Evolutionary conservation across 1,139 yeast genomes (phyloP), one percentile per base, ranked within the genome.

Genomic region (Taphrina wiesneri): DNA sequence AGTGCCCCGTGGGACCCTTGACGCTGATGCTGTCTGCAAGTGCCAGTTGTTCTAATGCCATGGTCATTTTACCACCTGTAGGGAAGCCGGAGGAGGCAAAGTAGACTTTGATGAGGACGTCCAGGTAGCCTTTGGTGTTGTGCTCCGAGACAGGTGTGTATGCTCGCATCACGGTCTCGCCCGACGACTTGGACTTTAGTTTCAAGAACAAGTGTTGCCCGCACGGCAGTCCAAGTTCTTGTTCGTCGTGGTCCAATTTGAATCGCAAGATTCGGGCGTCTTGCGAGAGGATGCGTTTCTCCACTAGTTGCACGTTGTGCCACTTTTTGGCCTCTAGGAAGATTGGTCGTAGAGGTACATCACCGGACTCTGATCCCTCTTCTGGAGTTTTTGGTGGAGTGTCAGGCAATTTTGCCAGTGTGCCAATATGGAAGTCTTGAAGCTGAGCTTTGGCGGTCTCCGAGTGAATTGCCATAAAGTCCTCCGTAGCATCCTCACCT

Each of bases 1-100:
- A 84, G 70, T 83, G 83, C 3, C 87, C 87, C 72, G 82, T 80
- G 56, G 87, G 87, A 13, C 87, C 87, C 73, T 84, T 81, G 36
- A 75, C 70, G 52, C 76, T 77, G n/a, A 77, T 67, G n/a, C 25
- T 15, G 13, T 72, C 71, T 0, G 78, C 78, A 28, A 73, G 41
- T 4, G 56, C 34, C 67, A 76, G 43, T 2, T 64, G 41, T 75
- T 82, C 84, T 69, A 90, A 79, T 78, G 90, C 96, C 74, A 81
- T 80, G 65, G 96, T 85, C 86, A 92, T 87, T 79, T 89, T 88
- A 73, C 98, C 97, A 57, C 77, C 79, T 63, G 86, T 72, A 1
- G 73, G 71, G 26, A 67, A 67, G 15, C 70, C 71, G 17, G 65
- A 69, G 15, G 68, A 57, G 1, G 78, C 77, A 54, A 75, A 74